Evolutionary conservation across 192 early-diverging fungal genomes (phyloP), one percentile per base, ranked within the genome.

Genomic region (Cetraspora pellucida): DNA sequence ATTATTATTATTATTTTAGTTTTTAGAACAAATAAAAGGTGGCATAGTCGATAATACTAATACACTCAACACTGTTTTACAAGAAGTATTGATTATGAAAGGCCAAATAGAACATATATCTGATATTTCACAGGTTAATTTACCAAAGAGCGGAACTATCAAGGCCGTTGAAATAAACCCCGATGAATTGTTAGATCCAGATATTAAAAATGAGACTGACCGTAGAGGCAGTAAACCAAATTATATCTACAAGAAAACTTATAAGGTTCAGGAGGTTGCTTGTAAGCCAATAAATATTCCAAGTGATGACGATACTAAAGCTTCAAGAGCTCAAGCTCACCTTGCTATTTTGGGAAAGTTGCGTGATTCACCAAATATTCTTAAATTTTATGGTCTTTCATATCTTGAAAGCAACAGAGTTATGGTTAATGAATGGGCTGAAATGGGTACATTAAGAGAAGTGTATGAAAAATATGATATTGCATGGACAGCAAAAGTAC

Each of bases 371-470:
- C 31, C 28, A 43, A 50, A 66, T 66, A 76, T 76, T 31, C 25
- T 76, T 13, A 64, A 66, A 43, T 76, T 76, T 55, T 66, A 37
- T 55, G 74, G 74, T 21, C 19, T 66, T 37, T 76, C 74, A 31
- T 11, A 49, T 11, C 3, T 75, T 27, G 59, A 75, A 19, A 44
- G 43, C 47, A 3, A 44, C 5, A 30, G 11, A n/a, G 74, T 76
- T 14, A 66, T 66, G 74, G 74, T 76, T 37, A 14, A 66, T 43
- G 74, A 76, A 27, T 76, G 74, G 74, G 61, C 74, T 17, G 74
- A 76, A 54, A 23, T 50, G 8, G 74, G 74, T 43, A 54, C n/a
- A 44, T 47, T 76, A 17, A 49, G 31, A 37, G 49, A 66, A 45
- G 23, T 66, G 9, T 76, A 76, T 10, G 21, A 66, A 10, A 31